Base-by-base conservation (phyloP, 2,329 filamentous ascomycete species). In the Metarhizium robertsii region DNA sequence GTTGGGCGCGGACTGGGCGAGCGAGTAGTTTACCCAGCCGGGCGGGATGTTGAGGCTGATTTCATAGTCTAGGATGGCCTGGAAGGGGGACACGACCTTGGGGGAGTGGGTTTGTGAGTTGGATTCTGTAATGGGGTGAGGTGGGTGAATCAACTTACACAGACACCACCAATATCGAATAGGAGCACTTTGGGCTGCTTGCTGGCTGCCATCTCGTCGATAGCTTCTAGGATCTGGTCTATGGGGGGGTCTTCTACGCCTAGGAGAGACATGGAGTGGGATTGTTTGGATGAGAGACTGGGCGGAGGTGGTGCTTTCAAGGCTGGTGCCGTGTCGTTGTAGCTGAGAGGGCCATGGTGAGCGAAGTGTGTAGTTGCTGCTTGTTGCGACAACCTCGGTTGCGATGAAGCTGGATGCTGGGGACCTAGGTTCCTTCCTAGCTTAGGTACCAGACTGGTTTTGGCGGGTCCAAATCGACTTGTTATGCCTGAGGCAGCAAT, bases 151-250 rank as follows among this genome's bases (percentile, higher is more conserved):
- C 53, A 58, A 84, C 90, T 78, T 86, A 96, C 92, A 79, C 90
- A 95, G 63, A 99, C 94, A 59, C 94, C 94, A 43, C 94, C 94
- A 62, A 99, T 94, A 72, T 99, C 94, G 70, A 97, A 97, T 25
- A 99, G 77, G 36, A 95, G 75, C 55, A 89, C 88, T 63, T 88
- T 87, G 34, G 88, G 88, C 56, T 76, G 76, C 56, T 72, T 75
- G 45, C 66, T 66, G 48, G 65, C 60, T 8, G 73, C 60, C 77
- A 80, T 79, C 42, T 65, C 57, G 57, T 66, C 64, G 50, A 71
- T 63, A 32, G 60, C 64, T 55, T 66, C 63, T 11, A 71, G 57
- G 20, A 70, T 63, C 51, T 64, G 63, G 20, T 59, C 57, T 58
- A 61, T 53, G 11, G 55, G 55, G 13, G 18, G 38, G 18, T 58